Evolutionary conservation across 179 eudicot species (phyloP).

Genomic region (Silene vulgaris): DNA sequence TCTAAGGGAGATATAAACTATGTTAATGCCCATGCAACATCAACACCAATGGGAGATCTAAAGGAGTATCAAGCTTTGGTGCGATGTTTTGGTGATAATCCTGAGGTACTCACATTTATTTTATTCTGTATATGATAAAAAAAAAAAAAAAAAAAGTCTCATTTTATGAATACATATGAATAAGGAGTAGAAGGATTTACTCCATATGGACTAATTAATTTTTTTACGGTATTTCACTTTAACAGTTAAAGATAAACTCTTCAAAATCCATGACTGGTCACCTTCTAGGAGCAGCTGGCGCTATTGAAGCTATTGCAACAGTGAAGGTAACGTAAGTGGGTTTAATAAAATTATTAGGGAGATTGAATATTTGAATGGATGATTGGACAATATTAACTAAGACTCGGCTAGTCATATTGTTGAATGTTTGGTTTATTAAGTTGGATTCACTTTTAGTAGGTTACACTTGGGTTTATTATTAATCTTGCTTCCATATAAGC

Average conservation of each 20-base stretch:
- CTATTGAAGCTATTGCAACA: constrained; percentile 94
- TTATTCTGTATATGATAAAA: neutral
- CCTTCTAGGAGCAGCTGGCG: constrained; percentile 96
- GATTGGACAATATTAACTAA: neutral
- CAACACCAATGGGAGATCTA: constrained; percentile 83
- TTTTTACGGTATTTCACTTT: constrained; percentile 8
- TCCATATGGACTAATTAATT: too few species aligned
- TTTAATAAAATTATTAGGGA: neutral
- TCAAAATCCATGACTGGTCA: constrained; percentile 96
- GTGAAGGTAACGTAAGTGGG: constrained; percentile 48
- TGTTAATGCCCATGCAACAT: constrained; percentile 93
- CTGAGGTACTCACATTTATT: constrained; percentile 45
- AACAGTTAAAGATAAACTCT: constrained; percentile 78
- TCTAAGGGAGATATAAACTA: constrained; percentile 86
- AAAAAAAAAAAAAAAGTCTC: too few species aligned
- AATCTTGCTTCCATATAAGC: neutral
- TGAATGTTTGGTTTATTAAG: neutral
- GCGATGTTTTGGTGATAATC: constrained; percentile 77
- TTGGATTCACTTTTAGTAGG: neutral
- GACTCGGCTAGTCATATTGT: neutral
- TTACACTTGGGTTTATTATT: neutral
- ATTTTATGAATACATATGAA: neutral
- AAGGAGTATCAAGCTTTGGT: constrained; percentile 84
- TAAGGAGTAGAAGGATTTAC: neutral
- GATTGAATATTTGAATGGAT: neutral